Conservation (phyloP, 805 yeast genomes). For the Ogataea degrootiae region DNA sequence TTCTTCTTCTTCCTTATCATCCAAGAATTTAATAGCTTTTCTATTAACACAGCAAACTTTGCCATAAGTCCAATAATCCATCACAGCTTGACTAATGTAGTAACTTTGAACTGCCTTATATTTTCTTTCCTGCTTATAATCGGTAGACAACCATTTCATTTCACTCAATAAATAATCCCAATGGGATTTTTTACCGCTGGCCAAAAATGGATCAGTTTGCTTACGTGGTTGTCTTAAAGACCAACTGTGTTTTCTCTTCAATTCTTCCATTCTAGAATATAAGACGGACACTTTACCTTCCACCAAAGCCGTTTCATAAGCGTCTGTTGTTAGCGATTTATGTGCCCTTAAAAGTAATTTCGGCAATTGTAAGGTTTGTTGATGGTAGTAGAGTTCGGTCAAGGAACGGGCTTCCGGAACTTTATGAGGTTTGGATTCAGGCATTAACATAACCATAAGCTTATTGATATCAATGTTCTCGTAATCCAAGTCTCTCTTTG, state of each 20-base stretch:
- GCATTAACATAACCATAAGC: slow-evolving; percentile 41
- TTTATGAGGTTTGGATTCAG: slow-evolving; percentile 48
- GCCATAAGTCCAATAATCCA: slow-evolving; percentile 77
- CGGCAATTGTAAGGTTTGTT: slow-evolving; percentile 82
- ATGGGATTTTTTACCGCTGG: slow-evolving; percentile 42
- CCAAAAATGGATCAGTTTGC: slow-evolving; percentile 60
- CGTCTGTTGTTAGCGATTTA: slow-evolving; percentile 78
- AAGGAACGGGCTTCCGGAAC: slow-evolving; percentile 59
- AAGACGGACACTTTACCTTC: slow-evolving; percentile 91
- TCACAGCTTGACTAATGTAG: slow-evolving; percentile 64
- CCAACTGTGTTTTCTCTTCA: slow-evolving; percentile 86
- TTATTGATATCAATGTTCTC: slow-evolving; percentile 40
- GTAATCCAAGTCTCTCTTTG: slow-evolving; percentile 30
- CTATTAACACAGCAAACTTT: slow-evolving; percentile 59
- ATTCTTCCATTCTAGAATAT: slow-evolving; percentile 86
- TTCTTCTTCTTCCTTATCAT: slow-evolving; percentile 1
- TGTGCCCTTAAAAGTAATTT: slow-evolving; percentile 81
- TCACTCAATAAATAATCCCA: slow-evolving; percentile 76
- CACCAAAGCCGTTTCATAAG: slow-evolving; percentile 75
- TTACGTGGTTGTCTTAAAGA: slow-evolving; percentile 79
- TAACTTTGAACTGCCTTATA: slow-evolving; percentile 68
- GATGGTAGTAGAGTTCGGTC: slow-evolving; percentile 80
- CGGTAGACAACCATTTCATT: slow-evolving; percentile 78
- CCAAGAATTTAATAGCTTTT: slow-evolving; percentile 36
- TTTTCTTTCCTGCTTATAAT: slow-evolving; percentile 66